A percentile compares a stretch with the other conserved stretches of the same genome.
These are phyloP conservation scores for Metschnikowia lunata DNA, from an alignment of 805 yeast species.

Conservation along the genomic window DNA sequence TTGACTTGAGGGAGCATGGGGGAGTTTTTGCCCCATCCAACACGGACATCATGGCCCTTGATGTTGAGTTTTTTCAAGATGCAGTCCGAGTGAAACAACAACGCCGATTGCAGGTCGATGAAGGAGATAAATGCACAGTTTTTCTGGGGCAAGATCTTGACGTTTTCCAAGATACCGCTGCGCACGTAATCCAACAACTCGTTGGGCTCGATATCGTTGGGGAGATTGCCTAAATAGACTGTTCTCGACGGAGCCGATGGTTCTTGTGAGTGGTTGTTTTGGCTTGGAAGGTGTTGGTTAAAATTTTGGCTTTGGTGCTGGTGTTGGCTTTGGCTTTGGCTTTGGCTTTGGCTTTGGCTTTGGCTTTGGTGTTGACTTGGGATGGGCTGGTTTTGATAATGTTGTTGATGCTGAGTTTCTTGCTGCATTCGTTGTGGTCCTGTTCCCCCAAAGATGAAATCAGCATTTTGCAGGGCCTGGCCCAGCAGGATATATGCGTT, in stretches of 20 bases:
- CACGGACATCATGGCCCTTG: slow-evolving; percentile 73
- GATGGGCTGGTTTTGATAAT: too few species aligned
- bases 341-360: too few species aligned
- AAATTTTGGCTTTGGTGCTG: too few species aligned
- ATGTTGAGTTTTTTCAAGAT: slow-evolving; percentile 77
- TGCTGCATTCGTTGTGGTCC: too few species aligned
- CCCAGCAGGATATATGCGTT: background rate
- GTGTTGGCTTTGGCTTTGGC: too few species aligned
- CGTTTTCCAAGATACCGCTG: slow-evolving; percentile 81
- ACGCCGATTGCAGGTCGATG: slow-evolving; percentile 82
- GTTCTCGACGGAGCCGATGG: slow-evolving; percentile 68
- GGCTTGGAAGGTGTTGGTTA: too few species aligned
- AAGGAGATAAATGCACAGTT: slow-evolving; percentile 89
- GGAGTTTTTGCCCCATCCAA: slow-evolving; percentile 90
- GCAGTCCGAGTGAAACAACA: slow-evolving; percentile 91
- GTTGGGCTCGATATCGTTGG: slow-evolving; percentile 71
- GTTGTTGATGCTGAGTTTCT: too few species aligned
- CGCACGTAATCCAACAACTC: slow-evolving; percentile 87
- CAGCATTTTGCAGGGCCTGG: background rate
- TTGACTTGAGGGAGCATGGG: slow-evolving; percentile 71
- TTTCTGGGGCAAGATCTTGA: slow-evolving; percentile 74
- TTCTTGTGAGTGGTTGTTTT: background rate
- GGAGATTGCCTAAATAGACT: slow-evolving; percentile 85
- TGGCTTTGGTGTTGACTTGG: background rate
- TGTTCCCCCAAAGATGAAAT: background rate